A percentile compares a stretch with the other conserved stretches of the same genome.
Conservation (phyloP, 371 early-diverging fungal genomes). For the Capillidium heterosporum region DNA sequence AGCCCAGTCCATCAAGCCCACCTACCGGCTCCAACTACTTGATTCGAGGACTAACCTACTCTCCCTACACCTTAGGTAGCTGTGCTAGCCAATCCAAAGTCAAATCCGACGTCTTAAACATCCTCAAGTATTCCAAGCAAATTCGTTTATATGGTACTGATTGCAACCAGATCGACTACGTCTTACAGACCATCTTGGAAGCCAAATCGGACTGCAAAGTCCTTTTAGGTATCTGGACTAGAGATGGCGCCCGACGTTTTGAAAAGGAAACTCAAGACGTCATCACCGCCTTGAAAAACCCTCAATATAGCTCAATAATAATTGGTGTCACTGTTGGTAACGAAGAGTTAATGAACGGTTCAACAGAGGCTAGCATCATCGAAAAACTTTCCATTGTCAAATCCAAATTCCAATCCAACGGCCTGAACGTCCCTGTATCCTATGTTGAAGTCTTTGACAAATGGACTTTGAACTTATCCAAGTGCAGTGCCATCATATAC, state of each 20-base stretch:
- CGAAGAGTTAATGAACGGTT: constrained; percentile 1
- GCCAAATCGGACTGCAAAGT: neutral
- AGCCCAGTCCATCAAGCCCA: neutral
- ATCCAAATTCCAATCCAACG: neutral
- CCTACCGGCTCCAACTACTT: neutral
- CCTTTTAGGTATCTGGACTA: constrained; percentile 1
- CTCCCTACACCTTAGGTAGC: neutral
- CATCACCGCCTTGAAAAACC: neutral
- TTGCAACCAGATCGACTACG: neutral
- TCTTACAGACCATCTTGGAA: neutral
- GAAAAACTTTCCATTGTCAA: neutral
- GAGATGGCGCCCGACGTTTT: neutral
- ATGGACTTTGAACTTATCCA: neutral
- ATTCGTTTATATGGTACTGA: constrained; percentile 1
- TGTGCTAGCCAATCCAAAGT: neutral
- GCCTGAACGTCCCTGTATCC: neutral
- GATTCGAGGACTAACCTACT: neutral
- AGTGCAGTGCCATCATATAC: neutral
- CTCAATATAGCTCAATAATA: neutral
- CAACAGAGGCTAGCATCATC: neutral
- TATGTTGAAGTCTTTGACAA: neutral
- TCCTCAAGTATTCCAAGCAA: neutral
- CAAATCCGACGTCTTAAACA: neutral
- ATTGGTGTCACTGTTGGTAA: constrained; percentile 1
- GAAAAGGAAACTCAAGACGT: neutral